These are phyloP conservation scores for Xerocomus amazonicus DNA, from an alignment of 1,284 basidiomycete genomes.

Conservation along the genomic window DNA sequence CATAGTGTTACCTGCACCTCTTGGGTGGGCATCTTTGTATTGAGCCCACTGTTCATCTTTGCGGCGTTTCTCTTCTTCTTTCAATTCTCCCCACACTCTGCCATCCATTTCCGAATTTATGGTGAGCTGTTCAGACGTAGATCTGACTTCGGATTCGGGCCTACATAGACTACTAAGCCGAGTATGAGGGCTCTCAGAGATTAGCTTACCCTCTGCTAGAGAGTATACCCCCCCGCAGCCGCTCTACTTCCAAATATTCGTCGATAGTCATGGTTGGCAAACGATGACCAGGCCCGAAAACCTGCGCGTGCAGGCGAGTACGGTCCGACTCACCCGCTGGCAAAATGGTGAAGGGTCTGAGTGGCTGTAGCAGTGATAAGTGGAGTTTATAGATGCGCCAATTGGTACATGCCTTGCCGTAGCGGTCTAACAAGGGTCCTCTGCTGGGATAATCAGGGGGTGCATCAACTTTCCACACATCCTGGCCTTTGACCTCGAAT, in stretches of 20 bases:
- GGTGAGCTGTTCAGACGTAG: conserved; percentile 75
- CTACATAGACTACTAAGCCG: conserved; percentile 38
- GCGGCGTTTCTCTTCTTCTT: conserved; percentile 70
- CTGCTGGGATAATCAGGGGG: conserved; percentile 44
- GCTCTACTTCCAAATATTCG: conserved; percentile 89
- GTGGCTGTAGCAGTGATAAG: conserved; percentile 46
- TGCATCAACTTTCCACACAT: conserved; percentile 78
- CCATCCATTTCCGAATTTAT: conserved; percentile 85
- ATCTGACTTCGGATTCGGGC: conserved; percentile 60
- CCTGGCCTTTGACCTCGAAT: conserved; percentile 40
- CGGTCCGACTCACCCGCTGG: conserved; percentile 67
- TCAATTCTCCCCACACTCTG: conserved; percentile 63
- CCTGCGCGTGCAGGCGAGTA: conserved; percentile 68
- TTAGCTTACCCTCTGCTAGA: conserved; percentile 76
- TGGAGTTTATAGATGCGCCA: neutral
- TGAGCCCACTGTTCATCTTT: conserved; percentile 88
- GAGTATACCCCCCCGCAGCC: conserved; percentile 81
- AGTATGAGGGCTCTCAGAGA: conserved; percentile 1
- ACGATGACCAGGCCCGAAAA: conserved; percentile 84
- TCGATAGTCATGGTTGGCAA: conserved; percentile 97
- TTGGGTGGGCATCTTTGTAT: conserved; percentile 77
- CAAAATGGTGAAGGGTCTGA: conserved; percentile 90
- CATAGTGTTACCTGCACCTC: conserved; percentile 92
- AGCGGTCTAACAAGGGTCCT: conserved; percentile 68
- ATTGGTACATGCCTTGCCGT: conserved; percentile 58